Conservation (phyloP, 176 grass and related monocot species). For the Carex kokanica region DNA sequence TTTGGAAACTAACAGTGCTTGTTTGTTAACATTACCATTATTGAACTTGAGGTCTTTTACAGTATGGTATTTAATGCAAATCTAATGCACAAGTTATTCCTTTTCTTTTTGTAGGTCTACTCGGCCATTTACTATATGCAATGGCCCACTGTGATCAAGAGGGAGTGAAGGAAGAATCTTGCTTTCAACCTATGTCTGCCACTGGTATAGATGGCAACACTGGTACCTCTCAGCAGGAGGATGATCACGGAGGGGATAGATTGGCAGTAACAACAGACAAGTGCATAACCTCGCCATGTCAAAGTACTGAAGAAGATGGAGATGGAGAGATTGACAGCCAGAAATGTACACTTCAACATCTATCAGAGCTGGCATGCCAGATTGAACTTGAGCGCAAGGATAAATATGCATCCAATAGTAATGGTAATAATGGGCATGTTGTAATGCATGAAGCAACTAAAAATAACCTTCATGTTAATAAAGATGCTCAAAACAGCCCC, state of each 20-base stretch:
- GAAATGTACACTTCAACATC: constrained; percentile 40
- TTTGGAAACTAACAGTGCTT: background rate
- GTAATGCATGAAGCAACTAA: constrained; percentile 32
- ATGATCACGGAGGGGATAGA: background rate
- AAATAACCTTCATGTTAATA: constrained; percentile 40
- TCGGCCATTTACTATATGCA: constrained; percentile 6
- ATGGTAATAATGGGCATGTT: constrained; percentile 30
- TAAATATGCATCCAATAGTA: constrained; percentile 32
- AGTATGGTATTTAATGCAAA: background rate
- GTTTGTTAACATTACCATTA: background rate
- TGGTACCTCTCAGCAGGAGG: background rate
- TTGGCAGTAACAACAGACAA: background rate
- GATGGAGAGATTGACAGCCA: constrained; percentile 18
- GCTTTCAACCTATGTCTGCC: background rate
- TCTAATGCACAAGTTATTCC: background rate
- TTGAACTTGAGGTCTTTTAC: background rate
- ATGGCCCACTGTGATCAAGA: constrained; percentile 21
- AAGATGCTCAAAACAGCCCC: constrained; percentile 23
- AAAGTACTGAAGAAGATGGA: background rate
- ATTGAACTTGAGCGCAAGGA: constrained; percentile 40
- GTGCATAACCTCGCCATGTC: background rate
- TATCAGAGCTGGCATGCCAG: constrained; percentile 50
- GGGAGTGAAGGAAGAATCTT: background rate
- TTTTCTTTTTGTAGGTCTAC: background rate
- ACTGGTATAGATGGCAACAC: background rate